Percentiles rank a stretch among this genome's conserved stretches.
These are phyloP conservation scores for Allium fistulosum DNA, from an alignment of 106 monocot species.

Conservation along the genomic window DNA sequence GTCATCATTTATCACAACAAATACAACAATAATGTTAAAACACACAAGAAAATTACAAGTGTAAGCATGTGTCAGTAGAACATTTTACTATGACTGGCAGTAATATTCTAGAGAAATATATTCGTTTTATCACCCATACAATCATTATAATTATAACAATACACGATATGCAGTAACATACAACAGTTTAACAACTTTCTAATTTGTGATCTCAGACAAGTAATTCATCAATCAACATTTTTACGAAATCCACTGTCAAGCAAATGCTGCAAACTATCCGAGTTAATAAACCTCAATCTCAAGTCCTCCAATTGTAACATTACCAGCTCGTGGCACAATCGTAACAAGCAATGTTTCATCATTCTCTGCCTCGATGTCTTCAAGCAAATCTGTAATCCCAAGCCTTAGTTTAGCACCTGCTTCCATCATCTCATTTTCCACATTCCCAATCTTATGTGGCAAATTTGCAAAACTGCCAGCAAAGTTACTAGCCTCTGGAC, in stretches of 20 bases:
- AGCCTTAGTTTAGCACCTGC: slow-evolving; percentile 20
- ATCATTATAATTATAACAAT: too few species aligned
- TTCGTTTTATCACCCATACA: too few species aligned
- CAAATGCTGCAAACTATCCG: not conserved
- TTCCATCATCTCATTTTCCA: not conserved
- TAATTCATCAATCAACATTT: too few species aligned
- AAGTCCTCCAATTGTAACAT: slow-evolving; percentile 1
- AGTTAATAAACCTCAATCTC: not conserved
- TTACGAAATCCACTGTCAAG: not conserved
- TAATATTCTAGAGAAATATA: too few species aligned
- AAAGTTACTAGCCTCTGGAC: slow-evolving; percentile 34
- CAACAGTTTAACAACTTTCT: too few species aligned
- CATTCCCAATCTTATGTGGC: slow-evolving; percentile 21
- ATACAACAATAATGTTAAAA: too few species aligned
- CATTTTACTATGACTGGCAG: too few species aligned
- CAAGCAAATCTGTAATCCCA: slow-evolving; percentile 36
- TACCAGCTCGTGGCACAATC: slow-evolving; percentile 20
- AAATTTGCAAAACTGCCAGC: slow-evolving; percentile 52
- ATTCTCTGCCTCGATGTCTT: slow-evolving; percentile 28
- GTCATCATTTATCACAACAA: too few species aligned
- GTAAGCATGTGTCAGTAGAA: too few species aligned
- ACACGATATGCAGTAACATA: too few species aligned
- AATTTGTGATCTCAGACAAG: too few species aligned
- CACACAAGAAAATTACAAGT: too few species aligned
- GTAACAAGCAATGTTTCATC: slow-evolving; percentile 37